Conservation (phyloP, 345 rosid species). For the Trapa incisa region DNA sequence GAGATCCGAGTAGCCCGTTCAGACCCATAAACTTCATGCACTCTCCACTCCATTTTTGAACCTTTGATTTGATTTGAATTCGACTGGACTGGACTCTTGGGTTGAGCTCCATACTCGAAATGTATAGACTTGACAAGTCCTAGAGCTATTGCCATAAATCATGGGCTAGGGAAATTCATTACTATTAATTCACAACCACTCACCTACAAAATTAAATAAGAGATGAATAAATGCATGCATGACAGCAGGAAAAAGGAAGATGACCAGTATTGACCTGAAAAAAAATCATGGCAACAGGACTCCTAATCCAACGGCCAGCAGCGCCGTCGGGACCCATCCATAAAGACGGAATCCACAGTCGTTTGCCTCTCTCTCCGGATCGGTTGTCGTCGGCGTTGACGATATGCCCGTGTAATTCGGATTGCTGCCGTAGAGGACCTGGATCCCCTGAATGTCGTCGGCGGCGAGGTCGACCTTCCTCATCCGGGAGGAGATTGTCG, state of each 20-base stretch:
- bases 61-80: no score
- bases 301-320: slow-evolving; percentile 26
- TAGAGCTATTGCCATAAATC: no score
- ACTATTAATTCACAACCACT: neutral
- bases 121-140: no score
- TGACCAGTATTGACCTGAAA: neutral
- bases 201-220: neutral
- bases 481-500: slow-evolving; percentile 50
- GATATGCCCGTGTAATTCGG: slow-evolving; percentile 43
- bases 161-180: neutral
- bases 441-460: slow-evolving; percentile 69
- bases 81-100: no score
- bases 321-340: slow-evolving; percentile 7
- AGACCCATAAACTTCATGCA: no score
- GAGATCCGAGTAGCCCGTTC: no score
- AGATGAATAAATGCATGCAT: neutral
- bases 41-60: no score
- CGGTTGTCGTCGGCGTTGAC: slow-evolving; percentile 22
- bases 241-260: neutral
- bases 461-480: slow-evolving; percentile 43
- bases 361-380: slow-evolving; percentile 36
- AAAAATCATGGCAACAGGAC: slow-evolving; percentile 15
- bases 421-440: slow-evolving; percentile 61
- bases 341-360: slow-evolving; percentile 14
- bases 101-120: no score